Percentiles rank a stretch among this genome's conserved stretches.
phyloP scores from a whole-genome alignment of 1,284 basidiomycete genomes.

The Trichosporon coremiiforme region DNA sequence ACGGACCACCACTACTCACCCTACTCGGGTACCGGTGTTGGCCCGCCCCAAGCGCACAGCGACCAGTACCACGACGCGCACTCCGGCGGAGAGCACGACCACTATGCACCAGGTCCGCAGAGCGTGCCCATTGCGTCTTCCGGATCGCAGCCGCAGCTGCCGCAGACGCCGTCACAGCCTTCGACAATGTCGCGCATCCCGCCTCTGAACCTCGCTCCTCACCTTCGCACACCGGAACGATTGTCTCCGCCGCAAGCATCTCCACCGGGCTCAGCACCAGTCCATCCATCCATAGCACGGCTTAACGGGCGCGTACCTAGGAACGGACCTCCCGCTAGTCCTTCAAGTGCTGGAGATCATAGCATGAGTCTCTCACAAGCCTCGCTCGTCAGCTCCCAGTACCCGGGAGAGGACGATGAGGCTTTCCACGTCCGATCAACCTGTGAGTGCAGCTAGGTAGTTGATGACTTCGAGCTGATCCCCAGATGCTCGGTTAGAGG shows the following conservation, averaged over 20 bases:
- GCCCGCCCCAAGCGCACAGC: background rate
- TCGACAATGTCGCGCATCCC: background rate
- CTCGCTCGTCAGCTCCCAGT: slow-evolving; percentile 37
- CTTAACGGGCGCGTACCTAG: slow-evolving; percentile 14
- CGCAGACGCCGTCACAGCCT: background rate
- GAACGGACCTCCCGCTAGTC: slow-evolving; percentile 4
- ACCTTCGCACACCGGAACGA: slow-evolving; percentile 13
- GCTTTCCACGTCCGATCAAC: slow-evolving; percentile 83
- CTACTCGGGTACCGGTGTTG: background rate
- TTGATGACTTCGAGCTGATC: background rate
- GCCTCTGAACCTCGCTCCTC: background rate
- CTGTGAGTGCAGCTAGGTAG: slow-evolving; percentile 52
- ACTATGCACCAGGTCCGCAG: background rate
- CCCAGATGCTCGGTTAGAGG: slow-evolving; percentile 73
- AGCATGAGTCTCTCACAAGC: slow-evolving; percentile 22
- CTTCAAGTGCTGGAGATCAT: slow-evolving; percentile 12
- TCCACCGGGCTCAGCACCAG: slow-evolving; percentile 1
- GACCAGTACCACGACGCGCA: slow-evolving; percentile 10
- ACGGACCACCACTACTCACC: slow-evolving; percentile 10
- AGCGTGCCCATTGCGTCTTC: background rate
- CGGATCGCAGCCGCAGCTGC: background rate
- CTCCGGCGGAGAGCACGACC: slow-evolving; percentile 7
- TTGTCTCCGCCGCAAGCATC: slow-evolving; percentile 5
- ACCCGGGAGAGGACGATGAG: slow-evolving; percentile 71
- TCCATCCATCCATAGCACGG: slow-evolving; percentile 13